Conservation (phyloP, 139 green algal genomes). For the Astrephomene gubernaculifera region DNA sequence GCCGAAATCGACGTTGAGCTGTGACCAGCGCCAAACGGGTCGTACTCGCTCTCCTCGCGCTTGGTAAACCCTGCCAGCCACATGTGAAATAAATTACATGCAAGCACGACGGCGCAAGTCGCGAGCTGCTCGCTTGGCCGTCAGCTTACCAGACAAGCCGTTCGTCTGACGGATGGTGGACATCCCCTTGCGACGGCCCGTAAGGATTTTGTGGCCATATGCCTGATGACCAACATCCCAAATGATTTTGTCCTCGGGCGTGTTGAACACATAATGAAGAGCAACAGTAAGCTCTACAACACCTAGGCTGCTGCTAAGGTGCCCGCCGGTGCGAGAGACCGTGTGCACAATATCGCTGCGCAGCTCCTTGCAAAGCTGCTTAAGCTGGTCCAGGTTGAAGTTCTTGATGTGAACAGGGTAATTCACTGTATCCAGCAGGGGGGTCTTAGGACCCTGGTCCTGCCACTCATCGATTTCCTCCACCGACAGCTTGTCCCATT, state of each 20-base stretch:
- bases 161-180: slow-evolving; percentile 91
- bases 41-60: slow-evolving; percentile 93
- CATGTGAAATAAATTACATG: no score
- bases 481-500: slow-evolving; percentile 76
- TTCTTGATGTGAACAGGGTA: slow-evolving; percentile 99
- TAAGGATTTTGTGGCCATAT: slow-evolving; percentile 99
- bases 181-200: slow-evolving; percentile 91
- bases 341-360: slow-evolving; percentile 95
- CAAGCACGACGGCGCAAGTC: no score
- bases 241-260: slow-evolving; percentile 96
- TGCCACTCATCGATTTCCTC: slow-evolving; percentile 88
- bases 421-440: slow-evolving; percentile 97
- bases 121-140: not conserved
- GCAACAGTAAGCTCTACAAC: slow-evolving; percentile 98
- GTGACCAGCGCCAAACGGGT: slow-evolving; percentile 98
- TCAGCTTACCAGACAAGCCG: slow-evolving; percentile 85
- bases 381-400: slow-evolving; percentile 87
- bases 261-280: slow-evolving; percentile 98
- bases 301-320: slow-evolving; percentile 94
- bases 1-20: slow-evolving; percentile 96
- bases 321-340: slow-evolving; percentile 91
- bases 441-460: slow-evolving; percentile 81
- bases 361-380: slow-evolving; percentile 97
- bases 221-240: slow-evolving; percentile 96
- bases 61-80: slow-evolving; percentile 93